Base-by-base conservation (phyloP, 176 grass and related monocot species). In the Carex myosuroides region DNA sequence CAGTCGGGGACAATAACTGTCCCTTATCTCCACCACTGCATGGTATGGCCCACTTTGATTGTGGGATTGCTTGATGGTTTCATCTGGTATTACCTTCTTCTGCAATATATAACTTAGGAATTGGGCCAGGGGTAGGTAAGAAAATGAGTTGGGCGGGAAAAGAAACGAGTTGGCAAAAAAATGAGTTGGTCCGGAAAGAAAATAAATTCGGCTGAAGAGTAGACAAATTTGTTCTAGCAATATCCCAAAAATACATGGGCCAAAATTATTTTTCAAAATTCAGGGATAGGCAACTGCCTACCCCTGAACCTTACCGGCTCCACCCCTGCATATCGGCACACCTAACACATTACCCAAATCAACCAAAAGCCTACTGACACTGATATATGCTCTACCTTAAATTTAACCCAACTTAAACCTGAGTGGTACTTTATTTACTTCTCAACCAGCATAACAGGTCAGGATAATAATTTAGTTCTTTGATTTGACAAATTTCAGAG, bases 401-500 rank as follows among this genome's bases (percentile, higher is more conserved):
- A 35, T 35, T 35, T 35, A 35, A 35, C 33, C 33, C 33, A 35
- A 35, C 33, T 35, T 35, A 35, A 35, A 39, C 30, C 6, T 8
- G 21, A 29, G 46, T 16, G 3, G 13, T 26, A 55, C 9, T 46
- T 52, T 53, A 59, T 4, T 16, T 72, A 21, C 39, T 13, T 53
- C 41, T 54, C 13, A 55, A 76, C 48, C n/a, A 77, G 72, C 16
- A 32, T 77, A 13, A 29, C 50, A 56, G 6, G 11, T 74, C 20
- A 26, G 42, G 70, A 53, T 32, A 56, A 55, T 56, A 30, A 30
- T 77, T 77, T 56, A 56, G 6, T 24, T 16, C 46, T 77, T 77
- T 54, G 21, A 30, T 77, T 29, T 77, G 50, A 56, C 72, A 77
- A 56, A 1, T 24, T 85, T 84, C 92, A 97, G 94, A 79, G 92